A percentile compares a stretch with the other conserved stretches of the same genome.
These are phyloP conservation scores for Cydonia oblonga DNA, from an alignment of 331 rosid species.

Conservation along the genomic window DNA sequence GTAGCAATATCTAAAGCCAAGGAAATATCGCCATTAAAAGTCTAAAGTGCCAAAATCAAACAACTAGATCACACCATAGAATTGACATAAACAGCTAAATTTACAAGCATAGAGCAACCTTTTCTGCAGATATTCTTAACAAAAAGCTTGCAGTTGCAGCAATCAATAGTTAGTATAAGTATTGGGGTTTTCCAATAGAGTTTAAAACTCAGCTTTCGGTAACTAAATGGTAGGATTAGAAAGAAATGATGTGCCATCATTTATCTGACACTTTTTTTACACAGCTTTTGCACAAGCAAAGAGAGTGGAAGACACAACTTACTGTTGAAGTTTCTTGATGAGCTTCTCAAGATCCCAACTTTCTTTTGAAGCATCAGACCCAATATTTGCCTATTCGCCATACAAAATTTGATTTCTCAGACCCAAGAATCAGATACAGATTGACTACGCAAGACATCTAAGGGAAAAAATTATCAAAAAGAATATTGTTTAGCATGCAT, in stretches of 20 bases:
- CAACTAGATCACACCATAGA: not conserved
- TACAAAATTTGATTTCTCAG: not conserved
- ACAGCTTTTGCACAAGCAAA: constrained; percentile 4
- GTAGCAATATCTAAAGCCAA: constrained; percentile 68
- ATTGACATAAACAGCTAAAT: not conserved
- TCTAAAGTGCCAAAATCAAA: not conserved
- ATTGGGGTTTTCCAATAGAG: not conserved
- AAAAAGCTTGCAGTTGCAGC: not conserved
- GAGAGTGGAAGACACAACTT: not conserved
- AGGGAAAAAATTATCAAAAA: not conserved
- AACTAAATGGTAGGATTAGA: not conserved
- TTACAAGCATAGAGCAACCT: not conserved
- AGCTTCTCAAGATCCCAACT: constrained; percentile 94
- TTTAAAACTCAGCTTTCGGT: not conserved
- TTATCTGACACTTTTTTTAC: not conserved
- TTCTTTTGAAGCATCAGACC: constrained; percentile 71
- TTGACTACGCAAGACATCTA: not conserved
- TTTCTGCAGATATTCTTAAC: not conserved
- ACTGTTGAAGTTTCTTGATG: constrained; percentile 88
- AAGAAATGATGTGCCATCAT: not conserved
- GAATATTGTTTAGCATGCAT: not conserved
- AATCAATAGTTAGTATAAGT: not conserved
- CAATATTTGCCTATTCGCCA: constrained; percentile 75
- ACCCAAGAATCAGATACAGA: constrained; percentile 2
- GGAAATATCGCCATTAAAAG: constrained; percentile 6